These are phyloP conservation scores for Arxiozyma telluris DNA, from an alignment of 1,139 yeast species.

Conservation along the genomic window DNA sequence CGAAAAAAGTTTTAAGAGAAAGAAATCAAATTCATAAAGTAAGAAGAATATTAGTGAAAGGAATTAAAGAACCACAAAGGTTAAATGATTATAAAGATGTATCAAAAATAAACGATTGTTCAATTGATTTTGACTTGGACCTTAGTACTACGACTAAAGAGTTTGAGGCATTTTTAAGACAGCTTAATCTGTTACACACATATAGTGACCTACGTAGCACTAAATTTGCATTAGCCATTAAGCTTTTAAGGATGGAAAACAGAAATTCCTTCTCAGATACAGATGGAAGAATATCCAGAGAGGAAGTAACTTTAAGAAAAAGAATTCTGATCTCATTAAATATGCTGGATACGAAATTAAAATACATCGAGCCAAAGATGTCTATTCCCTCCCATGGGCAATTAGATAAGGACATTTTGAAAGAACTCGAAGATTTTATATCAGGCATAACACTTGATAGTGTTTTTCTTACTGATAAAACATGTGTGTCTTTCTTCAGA, in stretches of 20 bases:
- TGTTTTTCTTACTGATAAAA: slow-evolving; percentile 14
- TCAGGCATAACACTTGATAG: slow-evolving; percentile 12
- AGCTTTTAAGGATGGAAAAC: slow-evolving; percentile 11
- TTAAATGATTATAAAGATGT: slow-evolving; percentile 1
- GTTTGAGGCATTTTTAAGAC: slow-evolving; percentile 21
- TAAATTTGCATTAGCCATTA: slow-evolving; percentile 15
- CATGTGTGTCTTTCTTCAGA: slow-evolving; percentile 14
- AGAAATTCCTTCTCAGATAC: not conserved
- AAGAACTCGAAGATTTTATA: slow-evolving; percentile 15
- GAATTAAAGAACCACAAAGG: slow-evolving; percentile 17
- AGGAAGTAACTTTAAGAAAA: slow-evolving; percentile 18
- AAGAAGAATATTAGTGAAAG: slow-evolving; percentile 47
- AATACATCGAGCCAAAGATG: slow-evolving; percentile 7
- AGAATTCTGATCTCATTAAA: slow-evolving; percentile 31
- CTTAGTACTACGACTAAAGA: slow-evolving; percentile 16
- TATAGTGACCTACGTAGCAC: slow-evolving; percentile 12
- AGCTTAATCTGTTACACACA: slow-evolving; percentile 15
- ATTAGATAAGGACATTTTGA: slow-evolving; percentile 4
- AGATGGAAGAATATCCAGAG: slow-evolving; percentile 12
- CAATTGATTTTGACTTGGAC: slow-evolving; percentile 24
- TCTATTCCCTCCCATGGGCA: not conserved
- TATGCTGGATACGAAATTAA: slow-evolving; percentile 30
- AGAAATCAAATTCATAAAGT: slow-evolving; percentile 67
- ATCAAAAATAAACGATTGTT: not conserved
- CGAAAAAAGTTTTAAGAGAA: slow-evolving; percentile 63